Evolutionary conservation across 106 monocot genomes (phyloP).

Genomic region (Acanthochlamys bracteata): DNA sequence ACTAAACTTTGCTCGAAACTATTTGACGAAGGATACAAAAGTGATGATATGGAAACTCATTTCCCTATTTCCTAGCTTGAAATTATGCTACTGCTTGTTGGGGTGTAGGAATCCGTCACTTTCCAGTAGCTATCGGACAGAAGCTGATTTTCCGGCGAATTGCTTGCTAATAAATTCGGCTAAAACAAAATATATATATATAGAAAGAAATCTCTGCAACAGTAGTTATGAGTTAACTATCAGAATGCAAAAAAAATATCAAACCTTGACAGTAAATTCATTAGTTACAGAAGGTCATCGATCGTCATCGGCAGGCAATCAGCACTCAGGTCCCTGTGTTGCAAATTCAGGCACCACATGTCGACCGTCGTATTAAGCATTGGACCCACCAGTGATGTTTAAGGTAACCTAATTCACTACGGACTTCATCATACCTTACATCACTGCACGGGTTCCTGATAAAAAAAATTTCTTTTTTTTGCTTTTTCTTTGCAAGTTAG

Average conservation of each 20-base stretch:
- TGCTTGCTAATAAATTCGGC: not conserved
- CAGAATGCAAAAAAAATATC: not conserved
- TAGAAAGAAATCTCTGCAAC: not conserved
- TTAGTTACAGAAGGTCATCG: not conserved
- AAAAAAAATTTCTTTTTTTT: not conserved
- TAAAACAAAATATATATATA: not conserved
- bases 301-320: not conserved
- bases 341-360: not conserved
- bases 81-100: not conserved
- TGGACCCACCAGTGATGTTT: not conserved
- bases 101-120: not conserved
- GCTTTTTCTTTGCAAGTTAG: no score
- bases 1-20: no score
- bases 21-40: no score
- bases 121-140: not conserved
- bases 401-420: not conserved
- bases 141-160: not conserved
- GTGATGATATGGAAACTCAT: no score
- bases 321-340: not conserved
- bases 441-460: not conserved
- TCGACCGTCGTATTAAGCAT: not conserved
- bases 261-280: not conserved
- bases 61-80: not conserved
- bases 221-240: not conserved
- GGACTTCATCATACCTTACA: not conserved